Conservation (phyloP, 2,329 filamentous ascomycete genomes). For the Endoconidiophora polonica region DNA sequence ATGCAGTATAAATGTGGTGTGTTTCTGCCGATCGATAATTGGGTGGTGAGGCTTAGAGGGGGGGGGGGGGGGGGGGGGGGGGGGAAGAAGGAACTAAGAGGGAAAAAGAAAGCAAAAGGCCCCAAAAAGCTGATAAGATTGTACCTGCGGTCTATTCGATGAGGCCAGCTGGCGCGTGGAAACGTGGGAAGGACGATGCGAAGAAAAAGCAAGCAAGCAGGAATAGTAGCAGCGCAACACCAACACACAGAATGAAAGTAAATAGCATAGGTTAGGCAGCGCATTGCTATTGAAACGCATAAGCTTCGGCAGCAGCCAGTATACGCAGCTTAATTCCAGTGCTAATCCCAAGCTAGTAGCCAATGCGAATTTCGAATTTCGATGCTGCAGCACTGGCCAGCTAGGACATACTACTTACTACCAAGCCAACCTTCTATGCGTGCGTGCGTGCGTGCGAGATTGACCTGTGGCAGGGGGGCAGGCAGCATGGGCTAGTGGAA, state of each 20-base stretch:
- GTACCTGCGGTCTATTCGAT: neutral
- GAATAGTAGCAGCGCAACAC: neutral
- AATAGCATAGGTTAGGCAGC: too few relatives aligned
- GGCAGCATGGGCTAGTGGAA: too few relatives aligned
- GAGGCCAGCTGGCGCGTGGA: slow-evolving; percentile 9
- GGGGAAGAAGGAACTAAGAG: slow-evolving; percentile 2
- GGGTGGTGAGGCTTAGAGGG: too few relatives aligned
- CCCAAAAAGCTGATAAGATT: neutral
- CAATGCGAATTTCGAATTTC: neutral
- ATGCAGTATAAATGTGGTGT: neutral
- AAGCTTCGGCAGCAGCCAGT: slow-evolving; percentile 1
- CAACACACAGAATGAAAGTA: neutral
- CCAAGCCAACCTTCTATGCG: slow-evolving; percentile 9
- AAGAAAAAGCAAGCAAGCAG: neutral
- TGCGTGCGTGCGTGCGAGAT: slow-evolving; percentile 1
- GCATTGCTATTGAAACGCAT: neutral
- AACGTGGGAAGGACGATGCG: slow-evolving; percentile 1
- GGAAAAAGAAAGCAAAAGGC: neutral
- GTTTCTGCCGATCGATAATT: too few relatives aligned
- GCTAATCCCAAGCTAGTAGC: neutral
- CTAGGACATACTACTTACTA: slow-evolving; percentile 8
- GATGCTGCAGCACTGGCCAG: neutral
- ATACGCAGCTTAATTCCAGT: neutral
- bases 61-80: neutral
- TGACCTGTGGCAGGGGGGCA: neutral